Evolutionary conservation across 2,329 filamentous ascomycete species (phyloP), one percentile per base, ranked within the genome.

Genomic region (Nakataea oryzae): DNA sequence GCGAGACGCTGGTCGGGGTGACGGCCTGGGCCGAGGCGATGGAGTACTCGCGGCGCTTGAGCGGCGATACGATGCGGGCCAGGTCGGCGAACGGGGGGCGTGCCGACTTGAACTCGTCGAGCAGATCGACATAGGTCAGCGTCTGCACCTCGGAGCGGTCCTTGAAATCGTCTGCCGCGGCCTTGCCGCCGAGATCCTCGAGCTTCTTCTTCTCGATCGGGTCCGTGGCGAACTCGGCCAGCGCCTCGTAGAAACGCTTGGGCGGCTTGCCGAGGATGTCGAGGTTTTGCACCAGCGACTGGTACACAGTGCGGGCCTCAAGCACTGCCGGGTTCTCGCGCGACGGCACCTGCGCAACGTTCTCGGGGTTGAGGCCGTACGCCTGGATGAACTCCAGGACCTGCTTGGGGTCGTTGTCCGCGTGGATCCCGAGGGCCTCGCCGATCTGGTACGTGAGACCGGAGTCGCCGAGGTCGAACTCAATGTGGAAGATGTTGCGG

Each of bases 401-500:
- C 65, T 95, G 83, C 57, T 80, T 78, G 58, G 87, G 82, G 73
- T 97, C 88, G 75, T 99, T 99, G 76, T 97, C 91, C 8, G 92
- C 91, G 74, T 99, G 95, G 65, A 99, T 93, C 67, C 95, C 95
- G 24, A 99, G 87, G 58, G 95, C 95, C 78, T 99, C 95, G 63
- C 95, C 95, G 70, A 99, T 97, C 73, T 96, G 91, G 78, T 99
- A 99, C 55, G 86, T 96, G 66, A 99, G 86, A 54, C 93, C 93
- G 41, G 93, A 96, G 70, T 88, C 78, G 64, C 93, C 93, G 28
- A 99, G 85, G 72, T 97, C 95, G 70, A 99, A 99, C 77, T 99
- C 95, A 65, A 99, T 97, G 79, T 99, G 95, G 88, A 99, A 99
- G 76, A 99, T 97, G 82, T 99, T 97, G 69, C 95, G 91, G 75